Percentiles rank a stretch among this genome's conserved stretches.
phyloP scores from a whole-genome alignment of 257 asterid species.

The Solanum ahanhuiri region DNA sequence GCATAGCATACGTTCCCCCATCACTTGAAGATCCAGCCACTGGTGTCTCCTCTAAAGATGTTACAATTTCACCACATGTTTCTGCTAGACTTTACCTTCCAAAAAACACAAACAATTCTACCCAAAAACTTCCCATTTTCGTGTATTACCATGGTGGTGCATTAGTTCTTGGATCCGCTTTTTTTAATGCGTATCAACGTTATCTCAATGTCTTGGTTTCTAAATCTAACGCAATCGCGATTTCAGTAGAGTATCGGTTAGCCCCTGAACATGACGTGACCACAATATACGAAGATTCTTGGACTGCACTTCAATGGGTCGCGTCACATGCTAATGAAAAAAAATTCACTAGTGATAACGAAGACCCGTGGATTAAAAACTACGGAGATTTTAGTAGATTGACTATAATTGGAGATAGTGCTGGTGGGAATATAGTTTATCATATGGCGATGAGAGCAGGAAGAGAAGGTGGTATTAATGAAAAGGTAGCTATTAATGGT shows the following conservation, averaged over 20 bases:
- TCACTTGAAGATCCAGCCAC: constrained; percentile 20
- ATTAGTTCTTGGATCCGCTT: constrained; percentile 25
- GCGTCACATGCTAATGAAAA: background rate
- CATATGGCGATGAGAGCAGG: constrained; percentile 14
- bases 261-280: constrained; percentile 27
- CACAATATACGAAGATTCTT: constrained; percentile 14
- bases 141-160: constrained; percentile 46
- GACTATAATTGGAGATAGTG: constrained; percentile 17
- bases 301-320: constrained; percentile 23
- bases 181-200: constrained; percentile 12
- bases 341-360: background rate
- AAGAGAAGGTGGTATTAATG: background rate
- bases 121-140: constrained; percentile 24
- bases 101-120: background rate
- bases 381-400: constrained; percentile 8
- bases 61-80: constrained; percentile 15
- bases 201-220: constrained; percentile 6
- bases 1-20: background rate
- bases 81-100: constrained; percentile 35
- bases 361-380: constrained; percentile 13
- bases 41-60: constrained; percentile 31
- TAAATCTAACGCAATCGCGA: background rate
- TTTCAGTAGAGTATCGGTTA: constrained; percentile 20
- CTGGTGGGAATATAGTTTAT: constrained; percentile 22
- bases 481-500: constrained; percentile 5